Evolutionary conservation across 306 rosid genomes (phyloP).

Genomic region (Cucumis melo): DNA sequence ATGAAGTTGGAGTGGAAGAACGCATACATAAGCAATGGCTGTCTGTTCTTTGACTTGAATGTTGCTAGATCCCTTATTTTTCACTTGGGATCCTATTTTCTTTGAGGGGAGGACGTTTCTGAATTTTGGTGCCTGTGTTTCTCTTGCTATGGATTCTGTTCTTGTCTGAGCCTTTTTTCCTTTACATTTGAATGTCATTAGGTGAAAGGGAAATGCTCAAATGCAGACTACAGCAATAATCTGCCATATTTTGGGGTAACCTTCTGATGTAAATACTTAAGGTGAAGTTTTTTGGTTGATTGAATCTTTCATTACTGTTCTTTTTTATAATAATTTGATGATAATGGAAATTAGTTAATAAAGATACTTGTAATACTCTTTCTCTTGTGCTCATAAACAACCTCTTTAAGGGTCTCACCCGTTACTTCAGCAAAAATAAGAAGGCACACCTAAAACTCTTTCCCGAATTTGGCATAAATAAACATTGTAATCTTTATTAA

Average conservation of each 20-base stretch:
- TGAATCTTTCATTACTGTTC: not conserved
- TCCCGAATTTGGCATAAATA: no score
- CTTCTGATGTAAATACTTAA: not conserved
- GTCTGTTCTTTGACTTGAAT: not conserved
- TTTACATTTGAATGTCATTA: not conserved
- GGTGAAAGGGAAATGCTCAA: not conserved
- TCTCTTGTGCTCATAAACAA: no score
- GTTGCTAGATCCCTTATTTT: not conserved
- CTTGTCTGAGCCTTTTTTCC: not conserved
- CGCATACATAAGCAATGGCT: not conserved
- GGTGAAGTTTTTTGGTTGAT: not conserved
- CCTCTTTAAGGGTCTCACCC: no score
- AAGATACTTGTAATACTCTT: not conserved
- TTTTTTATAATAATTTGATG: no score
- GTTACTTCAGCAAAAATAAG: no score
- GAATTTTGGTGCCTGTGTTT: not conserved
- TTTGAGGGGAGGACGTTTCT: not conserved
- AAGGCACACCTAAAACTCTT: no score
- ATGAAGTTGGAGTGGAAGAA: not conserved
- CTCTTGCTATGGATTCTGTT: not conserved
- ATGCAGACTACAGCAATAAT: not conserved
- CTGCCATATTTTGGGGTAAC: not conserved
- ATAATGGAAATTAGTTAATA: no score
- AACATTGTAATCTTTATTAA: no score
- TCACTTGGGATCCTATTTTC: not conserved